Evolutionary conservation across 768 basidiomycete species (phyloP).

Genomic region (Suillus decipiens): DNA sequence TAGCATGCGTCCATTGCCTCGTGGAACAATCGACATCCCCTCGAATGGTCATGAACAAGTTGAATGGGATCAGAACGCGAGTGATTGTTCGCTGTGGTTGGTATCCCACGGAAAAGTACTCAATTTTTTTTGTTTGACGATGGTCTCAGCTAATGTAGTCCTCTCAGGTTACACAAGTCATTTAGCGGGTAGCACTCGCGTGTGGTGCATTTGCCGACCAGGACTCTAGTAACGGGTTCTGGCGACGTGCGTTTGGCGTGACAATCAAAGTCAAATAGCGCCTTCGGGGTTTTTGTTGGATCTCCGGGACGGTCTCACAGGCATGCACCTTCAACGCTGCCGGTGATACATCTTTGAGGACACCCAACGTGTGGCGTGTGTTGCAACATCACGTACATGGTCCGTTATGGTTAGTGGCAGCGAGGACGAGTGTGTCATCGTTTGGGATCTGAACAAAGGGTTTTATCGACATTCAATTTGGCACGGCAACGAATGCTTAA

Average conservation of each 20-base stretch:
- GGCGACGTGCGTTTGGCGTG: conserved; percentile 84
- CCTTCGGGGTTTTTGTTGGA: conserved; percentile 25
- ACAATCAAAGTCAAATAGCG: conserved; percentile 39
- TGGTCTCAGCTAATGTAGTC: conserved; percentile 10
- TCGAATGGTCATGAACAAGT: conserved; percentile 66
- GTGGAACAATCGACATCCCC: conserved; percentile 58
- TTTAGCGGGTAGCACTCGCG: conserved; percentile 71
- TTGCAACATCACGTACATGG: conserved; percentile 81
- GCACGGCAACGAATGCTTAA: conserved; percentile 47
- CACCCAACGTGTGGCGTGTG: conserved; percentile 61
- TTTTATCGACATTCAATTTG: conserved; percentile 80
- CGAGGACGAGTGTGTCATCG: conserved; percentile 78
- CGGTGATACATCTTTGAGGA: conserved; percentile 79
- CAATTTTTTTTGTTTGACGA: neutral
- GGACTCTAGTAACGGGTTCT: conserved; percentile 76
- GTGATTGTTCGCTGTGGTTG: conserved; percentile 57
- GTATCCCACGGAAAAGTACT: conserved; percentile 62
- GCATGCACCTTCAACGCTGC: conserved; percentile 31
- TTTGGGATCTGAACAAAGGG: conserved; percentile 90
- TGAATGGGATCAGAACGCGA: conserved; percentile 54
- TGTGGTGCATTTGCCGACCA: conserved; percentile 80
- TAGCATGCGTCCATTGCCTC: conserved; percentile 65
- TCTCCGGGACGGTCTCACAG: conserved; percentile 20
- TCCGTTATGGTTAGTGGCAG: conserved; percentile 82
- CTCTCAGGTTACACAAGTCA: conserved; percentile 66